Evolutionary conservation across 345 rosid species (phyloP).

Genomic region (Kernera saxatilis): DNA sequence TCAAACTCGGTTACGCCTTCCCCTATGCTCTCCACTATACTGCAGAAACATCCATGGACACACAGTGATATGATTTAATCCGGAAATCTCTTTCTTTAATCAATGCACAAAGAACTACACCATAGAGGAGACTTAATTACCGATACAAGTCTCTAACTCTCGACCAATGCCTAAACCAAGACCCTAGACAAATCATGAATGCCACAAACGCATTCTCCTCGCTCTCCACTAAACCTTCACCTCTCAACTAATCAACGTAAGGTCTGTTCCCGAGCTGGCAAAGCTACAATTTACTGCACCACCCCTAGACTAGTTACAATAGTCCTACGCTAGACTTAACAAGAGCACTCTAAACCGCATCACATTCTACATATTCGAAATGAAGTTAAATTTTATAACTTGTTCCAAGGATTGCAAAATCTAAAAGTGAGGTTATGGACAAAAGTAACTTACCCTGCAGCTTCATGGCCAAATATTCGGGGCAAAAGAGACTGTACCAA

Average conservation of each 20-base stretch:
- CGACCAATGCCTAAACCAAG: background rate
- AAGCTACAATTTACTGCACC: background rate
- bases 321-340: background rate
- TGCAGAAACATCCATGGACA: constrained; percentile 30
- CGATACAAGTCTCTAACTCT: background rate
- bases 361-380: background rate
- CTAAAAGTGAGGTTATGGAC: background rate
- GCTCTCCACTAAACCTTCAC: background rate
- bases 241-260: background rate
- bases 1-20: constrained; percentile 68
- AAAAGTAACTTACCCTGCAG: constrained; percentile 58
- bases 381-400: background rate
- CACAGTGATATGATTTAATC: background rate
- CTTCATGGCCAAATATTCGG: constrained; percentile 94
- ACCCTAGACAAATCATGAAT: background rate
- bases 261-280: background rate
- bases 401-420: background rate
- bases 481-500: constrained; percentile 74
- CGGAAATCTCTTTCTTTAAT: background rate
- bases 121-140: background rate
- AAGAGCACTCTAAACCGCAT: background rate
- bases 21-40: constrained; percentile 86
- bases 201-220: background rate
- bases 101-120: background rate
- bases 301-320: background rate